Percentiles rank a stretch among this genome's conserved stretches.
These are phyloP conservation scores for Sclerotiophoma versabilis DNA, from an alignment of 2,329 filamentous ascomycete species.

Conservation along the genomic window DNA sequence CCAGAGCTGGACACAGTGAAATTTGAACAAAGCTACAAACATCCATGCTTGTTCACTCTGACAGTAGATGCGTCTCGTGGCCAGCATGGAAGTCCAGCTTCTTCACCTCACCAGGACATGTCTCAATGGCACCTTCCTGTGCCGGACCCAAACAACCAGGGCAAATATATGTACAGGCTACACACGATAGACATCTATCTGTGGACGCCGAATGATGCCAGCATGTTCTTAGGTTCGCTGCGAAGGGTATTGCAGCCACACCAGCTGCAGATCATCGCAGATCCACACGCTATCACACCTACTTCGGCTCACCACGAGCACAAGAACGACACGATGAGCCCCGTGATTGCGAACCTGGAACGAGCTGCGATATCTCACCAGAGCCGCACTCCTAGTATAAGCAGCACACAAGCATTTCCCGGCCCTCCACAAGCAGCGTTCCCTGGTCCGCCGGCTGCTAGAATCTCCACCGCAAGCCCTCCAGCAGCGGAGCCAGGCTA, in stretches of 20 bases:
- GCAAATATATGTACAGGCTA: constrained; percentile 80
- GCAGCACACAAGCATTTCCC: constrained; percentile 49
- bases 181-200: constrained; percentile 81
- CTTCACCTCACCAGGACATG: constrained; percentile 56
- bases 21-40: constrained; percentile 75
- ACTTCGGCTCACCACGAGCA: constrained; percentile 51
- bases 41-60: constrained; percentile 74
- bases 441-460: constrained; percentile 46
- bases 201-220: constrained; percentile 76
- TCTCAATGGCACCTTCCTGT: constrained; percentile 77
- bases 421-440: constrained; percentile 47
- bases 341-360: constrained; percentile 77
- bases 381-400: constrained; percentile 46
- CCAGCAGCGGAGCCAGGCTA: constrained; percentile 54
- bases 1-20: constrained; percentile 70
- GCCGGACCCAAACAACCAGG: constrained; percentile 74
- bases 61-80: constrained; percentile 60
- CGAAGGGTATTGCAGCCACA: constrained; percentile 70
- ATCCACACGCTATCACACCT: constrained; percentile 48
- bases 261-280: constrained; percentile 45
- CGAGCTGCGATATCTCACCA: constrained; percentile 70
- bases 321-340: constrained; percentile 63
- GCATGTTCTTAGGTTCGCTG: constrained; percentile 73
- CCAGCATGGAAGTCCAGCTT: constrained; percentile 45
- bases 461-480: constrained; percentile 38